Evolutionary conservation across 306 rosid species (phyloP), one percentile per base, ranked within the genome.

Genomic region (Fragaria ananassa): DNA sequence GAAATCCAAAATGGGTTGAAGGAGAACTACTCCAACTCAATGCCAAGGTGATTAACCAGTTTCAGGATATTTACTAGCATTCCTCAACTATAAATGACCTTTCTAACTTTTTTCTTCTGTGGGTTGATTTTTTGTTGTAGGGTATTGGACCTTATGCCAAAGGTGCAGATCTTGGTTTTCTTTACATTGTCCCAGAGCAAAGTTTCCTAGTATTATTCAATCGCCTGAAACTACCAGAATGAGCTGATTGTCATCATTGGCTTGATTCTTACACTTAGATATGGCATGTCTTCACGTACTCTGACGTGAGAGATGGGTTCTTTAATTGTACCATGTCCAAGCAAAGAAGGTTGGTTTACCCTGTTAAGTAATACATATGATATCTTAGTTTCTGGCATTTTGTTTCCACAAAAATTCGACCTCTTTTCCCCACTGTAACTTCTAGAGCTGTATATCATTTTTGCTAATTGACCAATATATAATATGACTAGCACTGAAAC

Each of bases 101-200:
- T 17, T 71, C 60, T 72, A 10, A 58, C 44, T 13, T 74, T 71
- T 71, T 54, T 68, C 19, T 42, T 50, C 3, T 54, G 64, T 19
- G 58, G 62, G 53, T 58, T 81, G 21, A 35, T 72, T 76, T 62
- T 45, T 29, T 62, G 69, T 45, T 78, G 77, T 70, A 96, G 99
- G 99, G 97, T 77, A 85, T 96, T 68, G 99, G 96, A 65, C 97
- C 96, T n/a, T 90, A 87, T 64, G 84, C 90, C 85, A 93, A 88
- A 87, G 94, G 98, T 37, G 99, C 99, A 74, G 98, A 93, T 82
- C 92, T 96, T 19, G 99, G 99, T 37, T 93, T 96, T 86, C 93
- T 96, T 41, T 93, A 92, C 77, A 86, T 87, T 1, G 89, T 88
- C 44, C 97, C 98, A 0, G 97, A 96, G 82, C 96, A 96, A 83